phyloP scores from a whole-genome alignment of 1,139 yeast genomes.

The Pichia terricola region DNA sequence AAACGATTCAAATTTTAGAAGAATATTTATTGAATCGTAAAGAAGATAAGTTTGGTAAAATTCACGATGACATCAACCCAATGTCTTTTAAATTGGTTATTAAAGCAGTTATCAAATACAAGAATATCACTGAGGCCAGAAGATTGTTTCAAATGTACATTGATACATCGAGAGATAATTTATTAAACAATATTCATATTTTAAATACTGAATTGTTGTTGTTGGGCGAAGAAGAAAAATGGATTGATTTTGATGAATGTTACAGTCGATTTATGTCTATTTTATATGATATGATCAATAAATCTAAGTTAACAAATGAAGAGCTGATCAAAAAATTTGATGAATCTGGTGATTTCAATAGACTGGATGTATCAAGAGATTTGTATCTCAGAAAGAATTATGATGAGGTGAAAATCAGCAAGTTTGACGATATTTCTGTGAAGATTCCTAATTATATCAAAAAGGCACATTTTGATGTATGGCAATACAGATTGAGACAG shows the following conservation, averaged over 20 bases:
- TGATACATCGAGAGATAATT: constrained; percentile 14
- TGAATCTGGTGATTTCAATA: constrained; percentile 1
- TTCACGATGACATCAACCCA: constrained; percentile 20
- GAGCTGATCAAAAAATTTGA: constrained; percentile 1
- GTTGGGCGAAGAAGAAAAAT: constrained; percentile 23
- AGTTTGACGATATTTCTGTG: constrained; percentile 2
- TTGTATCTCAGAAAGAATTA: constrained; percentile 1
- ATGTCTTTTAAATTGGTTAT: constrained; percentile 17
- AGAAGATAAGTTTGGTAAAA: constrained; percentile 21
- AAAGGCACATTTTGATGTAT: constrained; percentile 17
- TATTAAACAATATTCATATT: constrained; percentile 20
- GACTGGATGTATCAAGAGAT: constrained; percentile 4
- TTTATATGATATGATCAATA: constrained; percentile 11
- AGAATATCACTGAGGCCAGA: constrained; percentile 17
- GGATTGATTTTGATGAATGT: constrained; percentile 23
- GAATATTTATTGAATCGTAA: constrained; percentile 16
- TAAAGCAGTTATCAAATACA: constrained; percentile 12
- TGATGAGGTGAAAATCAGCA: constrained; percentile 13
- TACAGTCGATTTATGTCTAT: constrained; percentile 17
- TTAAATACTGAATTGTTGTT: constrained; percentile 20
- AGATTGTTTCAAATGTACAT: constrained; percentile 20
- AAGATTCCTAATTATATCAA: constrained; percentile 17
- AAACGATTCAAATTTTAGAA: constrained; percentile 21
- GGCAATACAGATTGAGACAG: constrained; percentile 21
- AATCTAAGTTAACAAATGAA: constrained; percentile 8